Evolutionary conservation across 495 filamentous ascomycete species (phyloP).

Genomic region (Cercophora newfieldiana): DNA sequence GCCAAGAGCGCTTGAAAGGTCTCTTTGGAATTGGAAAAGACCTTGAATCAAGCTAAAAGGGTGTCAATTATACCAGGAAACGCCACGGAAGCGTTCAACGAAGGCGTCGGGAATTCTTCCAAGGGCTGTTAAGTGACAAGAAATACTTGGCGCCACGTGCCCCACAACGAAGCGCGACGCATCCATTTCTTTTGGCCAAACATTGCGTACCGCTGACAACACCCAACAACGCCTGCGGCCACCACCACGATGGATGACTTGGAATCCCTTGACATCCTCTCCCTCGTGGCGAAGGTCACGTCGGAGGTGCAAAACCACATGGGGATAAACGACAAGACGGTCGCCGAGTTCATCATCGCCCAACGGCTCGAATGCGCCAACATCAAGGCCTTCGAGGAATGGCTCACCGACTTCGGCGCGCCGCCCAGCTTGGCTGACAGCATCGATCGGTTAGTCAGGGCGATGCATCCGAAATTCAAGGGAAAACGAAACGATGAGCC

Average conservation of each 20-base stretch:
- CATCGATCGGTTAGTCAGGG: constrained; percentile 81
- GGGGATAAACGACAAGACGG: constrained; percentile 87
- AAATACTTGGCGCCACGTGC: too few relatives aligned
- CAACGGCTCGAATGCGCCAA: constrained; percentile 75
- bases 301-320: constrained; percentile 93
- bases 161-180: too few relatives aligned
- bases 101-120: too few relatives aligned
- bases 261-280: constrained; percentile 84
- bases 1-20: too few relatives aligned
- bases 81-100: too few relatives aligned
- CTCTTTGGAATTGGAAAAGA: too few relatives aligned
- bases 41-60: too few relatives aligned
- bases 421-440: constrained; percentile 87
- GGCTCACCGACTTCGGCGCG: constrained; percentile 79
- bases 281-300: constrained; percentile 91
- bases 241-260: constrained; percentile 76
- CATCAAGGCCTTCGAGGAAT: constrained; percentile 67
- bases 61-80: too few relatives aligned
- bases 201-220: not conserved
- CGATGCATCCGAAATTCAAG: constrained; percentile 89
- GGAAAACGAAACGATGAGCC: constrained; percentile 43
- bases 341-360: constrained; percentile 93
- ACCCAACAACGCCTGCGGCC: not conserved
- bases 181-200: not conserved
- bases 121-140: too few relatives aligned